Evolutionary conservation across 2,329 filamentous ascomycete genomes (phyloP).

Genomic region (Fusarium humuli): DNA sequence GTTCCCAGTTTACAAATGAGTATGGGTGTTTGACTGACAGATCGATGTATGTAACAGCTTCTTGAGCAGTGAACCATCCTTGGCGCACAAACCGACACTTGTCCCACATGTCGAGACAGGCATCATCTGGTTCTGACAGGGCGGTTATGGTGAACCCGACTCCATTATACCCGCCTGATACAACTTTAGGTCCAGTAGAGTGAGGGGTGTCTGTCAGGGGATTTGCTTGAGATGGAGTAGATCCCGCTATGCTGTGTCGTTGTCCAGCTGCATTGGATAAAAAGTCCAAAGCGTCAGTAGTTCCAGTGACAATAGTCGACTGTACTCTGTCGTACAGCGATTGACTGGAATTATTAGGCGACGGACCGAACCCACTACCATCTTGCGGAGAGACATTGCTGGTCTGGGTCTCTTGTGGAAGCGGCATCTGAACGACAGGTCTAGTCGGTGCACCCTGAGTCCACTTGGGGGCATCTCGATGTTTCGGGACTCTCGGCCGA

Average conservation of each 20-base stretch:
- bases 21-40: slow-evolving; percentile 15
- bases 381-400: background rate
- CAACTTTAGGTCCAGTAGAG: background rate
- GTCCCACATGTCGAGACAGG: slow-evolving; percentile 41
- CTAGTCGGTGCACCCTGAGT: background rate
- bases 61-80: slow-evolving; percentile 45
- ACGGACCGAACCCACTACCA: background rate
- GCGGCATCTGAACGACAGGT: background rate
- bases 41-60: slow-evolving; percentile 45
- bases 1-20: background rate
- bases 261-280: slow-evolving; percentile 25
- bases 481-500: slow-evolving; percentile 20
- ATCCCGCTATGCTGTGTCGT: slow-evolving; percentile 11
- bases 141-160: slow-evolving; percentile 18
- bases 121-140: slow-evolving; percentile 38
- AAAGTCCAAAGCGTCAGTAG: slow-evolving; percentile 34
- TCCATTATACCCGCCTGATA: slow-evolving; percentile 6
- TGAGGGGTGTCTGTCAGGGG: background rate
- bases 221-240: slow-evolving; percentile 9
- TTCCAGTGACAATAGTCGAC: slow-evolving; percentile 28
- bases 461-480: slow-evolving; percentile 27
- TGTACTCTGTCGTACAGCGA: slow-evolving; percentile 25
- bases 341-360: background rate
- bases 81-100: slow-evolving; percentile 44
- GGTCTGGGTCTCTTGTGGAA: background rate